phyloP scores from a whole-genome alignment of 306 rosid genomes.

The Prosopis cineraria region DNA sequence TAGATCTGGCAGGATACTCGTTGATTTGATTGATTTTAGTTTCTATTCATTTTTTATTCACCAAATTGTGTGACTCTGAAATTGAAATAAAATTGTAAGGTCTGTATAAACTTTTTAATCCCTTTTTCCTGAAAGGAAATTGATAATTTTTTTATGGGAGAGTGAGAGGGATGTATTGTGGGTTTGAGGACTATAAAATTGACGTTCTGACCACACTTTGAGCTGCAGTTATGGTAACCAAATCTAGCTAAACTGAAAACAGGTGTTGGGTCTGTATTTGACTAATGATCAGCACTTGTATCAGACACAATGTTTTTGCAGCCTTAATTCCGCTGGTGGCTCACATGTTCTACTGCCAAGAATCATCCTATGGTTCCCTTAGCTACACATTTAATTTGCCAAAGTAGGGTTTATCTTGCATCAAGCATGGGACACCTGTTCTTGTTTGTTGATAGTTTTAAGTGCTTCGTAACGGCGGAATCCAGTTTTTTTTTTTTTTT shows the following conservation, averaged over 20 bases:
- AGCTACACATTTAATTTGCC: neutral
- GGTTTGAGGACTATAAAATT: constrained; percentile 13
- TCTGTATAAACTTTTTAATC: constrained; percentile 31
- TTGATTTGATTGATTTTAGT: constrained; percentile 31
- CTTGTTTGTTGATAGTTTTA: neutral
- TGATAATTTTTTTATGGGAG: neutral
- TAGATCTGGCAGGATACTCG: constrained; percentile 34
- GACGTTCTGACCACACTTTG: neutral
- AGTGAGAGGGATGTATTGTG: neutral
- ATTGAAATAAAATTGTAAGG: constrained; percentile 32
- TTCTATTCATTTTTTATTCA: constrained; percentile 23
- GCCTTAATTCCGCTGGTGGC: neutral
- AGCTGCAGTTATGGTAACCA: neutral
- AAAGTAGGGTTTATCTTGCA: neutral
- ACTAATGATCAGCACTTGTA: neutral
- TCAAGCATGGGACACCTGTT: neutral
- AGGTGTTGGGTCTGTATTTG: neutral
- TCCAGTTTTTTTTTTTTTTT: too few relatives aligned
- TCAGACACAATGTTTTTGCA: neutral
- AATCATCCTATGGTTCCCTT: neutral
- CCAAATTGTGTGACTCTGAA: constrained; percentile 13
- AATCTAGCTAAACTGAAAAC: neutral
- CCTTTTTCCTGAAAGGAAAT: constrained; percentile 2
- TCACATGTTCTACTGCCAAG: neutral
- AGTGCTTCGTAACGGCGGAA: neutral